Base-by-base conservation (phyloP, 225 moss, liverwort and hornwort genomes). In the Climacium dendroides region DNA sequence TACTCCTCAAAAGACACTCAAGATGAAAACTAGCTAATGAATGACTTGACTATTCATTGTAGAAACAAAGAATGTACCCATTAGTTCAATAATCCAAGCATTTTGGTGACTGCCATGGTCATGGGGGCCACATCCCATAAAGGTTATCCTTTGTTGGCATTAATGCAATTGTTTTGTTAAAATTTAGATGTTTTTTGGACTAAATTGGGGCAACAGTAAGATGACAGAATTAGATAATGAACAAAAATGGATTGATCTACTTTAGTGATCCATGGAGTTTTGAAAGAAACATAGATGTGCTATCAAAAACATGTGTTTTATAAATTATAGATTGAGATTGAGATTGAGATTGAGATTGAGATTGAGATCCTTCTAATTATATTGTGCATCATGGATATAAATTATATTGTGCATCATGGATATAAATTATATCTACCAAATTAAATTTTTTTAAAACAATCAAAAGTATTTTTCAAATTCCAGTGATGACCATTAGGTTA, bases 221-320 rank as follows among this genome's bases (percentile, higher is more conserved):
- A 23, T 39, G 8, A 24, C 0, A 8, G 1, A 23, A 39, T 13
- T 23, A 24, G 3, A 1, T 2, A 5, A 1, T 5, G 1, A 64
- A 34, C 5, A 0, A 0, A 34, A 41, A 11, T 70, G 70, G 15
- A 0, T 25, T 13, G 3, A 3, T 20, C 14, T 41, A 25, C 7
- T 1, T 25, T 25, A 14, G 2, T 20, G 3, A 6, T 17, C 73
- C 4, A 30, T 0, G 1, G 0, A 73, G 11, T 28, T 29, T 30
- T 48, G 30, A 1, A 30, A 47, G 47, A 73, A 47, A 4, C 2
- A 11, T 24, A 17, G 47, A 72, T 72, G 10, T 29, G 0, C 15
- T 39, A 39, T 5, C 2, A 41, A 41, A 41, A 41, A 69, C 1
- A 15, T 41, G 15, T 70, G 0, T 26, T 26, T 9, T 26, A 15